A percentile compares a stretch with the other conserved stretches of the same genome.
Conservation (phyloP, 257 asterid species). For the Oldenlandia corymbosa region DNA sequence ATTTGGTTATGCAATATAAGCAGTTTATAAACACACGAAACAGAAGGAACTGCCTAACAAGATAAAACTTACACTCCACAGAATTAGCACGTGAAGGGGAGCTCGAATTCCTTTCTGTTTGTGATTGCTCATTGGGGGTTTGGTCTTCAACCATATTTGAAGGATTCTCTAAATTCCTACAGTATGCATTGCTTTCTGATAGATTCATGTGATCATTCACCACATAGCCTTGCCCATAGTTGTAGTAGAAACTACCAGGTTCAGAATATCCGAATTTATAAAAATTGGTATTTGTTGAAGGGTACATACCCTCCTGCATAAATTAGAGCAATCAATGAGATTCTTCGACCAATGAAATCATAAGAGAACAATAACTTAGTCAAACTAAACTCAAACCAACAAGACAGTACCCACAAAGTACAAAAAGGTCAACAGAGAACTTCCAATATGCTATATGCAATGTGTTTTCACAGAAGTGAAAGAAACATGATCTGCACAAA, state of each 20-base stretch:
- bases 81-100: slow-evolving; percentile 40
- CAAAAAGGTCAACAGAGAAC: background rate
- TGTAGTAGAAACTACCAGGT: slow-evolving; percentile 64
- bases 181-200: slow-evolving; percentile 36
- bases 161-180: slow-evolving; percentile 41
- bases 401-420: background rate
- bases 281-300: slow-evolving; percentile 47
- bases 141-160: slow-evolving; percentile 37
- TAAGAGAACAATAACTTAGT: background rate
- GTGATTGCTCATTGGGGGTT: slow-evolving; percentile 34
- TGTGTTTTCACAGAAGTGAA: background rate
- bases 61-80: slow-evolving; percentile 58
- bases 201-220: slow-evolving; percentile 37
- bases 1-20: background rate
- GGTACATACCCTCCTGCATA: slow-evolving; percentile 65
- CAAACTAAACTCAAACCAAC: background rate
- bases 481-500: background rate
- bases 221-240: slow-evolving; percentile 51
- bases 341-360: slow-evolving; percentile 1
- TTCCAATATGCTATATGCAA: background rate
- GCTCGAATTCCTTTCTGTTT: slow-evolving; percentile 38
- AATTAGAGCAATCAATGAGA: slow-evolving; percentile 17
- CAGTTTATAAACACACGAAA: background rate
- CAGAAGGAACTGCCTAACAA: background rate
- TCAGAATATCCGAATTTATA: slow-evolving; percentile 71